phyloP scores from a whole-genome alignment of 2,329 filamentous ascomycete genomes.

The Neopestalotiopsis rosae region DNA sequence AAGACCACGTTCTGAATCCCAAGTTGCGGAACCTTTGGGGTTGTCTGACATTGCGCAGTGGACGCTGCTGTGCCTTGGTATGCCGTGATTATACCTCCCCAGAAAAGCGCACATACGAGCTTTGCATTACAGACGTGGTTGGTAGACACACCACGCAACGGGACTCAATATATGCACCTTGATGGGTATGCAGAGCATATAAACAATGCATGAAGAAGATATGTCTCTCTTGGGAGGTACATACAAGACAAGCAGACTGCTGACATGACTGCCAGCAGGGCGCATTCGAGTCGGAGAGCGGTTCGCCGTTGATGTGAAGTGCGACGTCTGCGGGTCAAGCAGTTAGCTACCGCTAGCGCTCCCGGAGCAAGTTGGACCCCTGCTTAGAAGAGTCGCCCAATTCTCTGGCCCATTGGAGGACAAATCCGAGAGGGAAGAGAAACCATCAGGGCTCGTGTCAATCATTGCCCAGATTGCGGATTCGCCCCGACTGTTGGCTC shows the following conservation, averaged over 20 bases:
- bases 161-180: no score
- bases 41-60: no score
- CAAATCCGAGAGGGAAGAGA: conserved; percentile 8
- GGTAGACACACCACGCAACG: no score
- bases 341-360: conserved; percentile 1
- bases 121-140: no score
- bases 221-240: no score
- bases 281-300: not conserved
- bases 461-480: conserved; percentile 5
- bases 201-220: no score
- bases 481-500: not conserved
- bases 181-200: no score
- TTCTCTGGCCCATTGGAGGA: not conserved
- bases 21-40: not conserved
- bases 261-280: no score
- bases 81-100: no score
- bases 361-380: not conserved
- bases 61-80: no score
- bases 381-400: not conserved
- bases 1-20: not conserved
- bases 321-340: not conserved
- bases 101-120: no score
- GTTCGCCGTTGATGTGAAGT: not conserved
- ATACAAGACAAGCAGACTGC: no score
- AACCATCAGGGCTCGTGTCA: conserved; percentile 4